Percentiles rank a stretch among this genome's conserved stretches.
phyloP scores from a whole-genome alignment of 176 grass and related monocot genomes.

The Urochloa ruziziensis region DNA sequence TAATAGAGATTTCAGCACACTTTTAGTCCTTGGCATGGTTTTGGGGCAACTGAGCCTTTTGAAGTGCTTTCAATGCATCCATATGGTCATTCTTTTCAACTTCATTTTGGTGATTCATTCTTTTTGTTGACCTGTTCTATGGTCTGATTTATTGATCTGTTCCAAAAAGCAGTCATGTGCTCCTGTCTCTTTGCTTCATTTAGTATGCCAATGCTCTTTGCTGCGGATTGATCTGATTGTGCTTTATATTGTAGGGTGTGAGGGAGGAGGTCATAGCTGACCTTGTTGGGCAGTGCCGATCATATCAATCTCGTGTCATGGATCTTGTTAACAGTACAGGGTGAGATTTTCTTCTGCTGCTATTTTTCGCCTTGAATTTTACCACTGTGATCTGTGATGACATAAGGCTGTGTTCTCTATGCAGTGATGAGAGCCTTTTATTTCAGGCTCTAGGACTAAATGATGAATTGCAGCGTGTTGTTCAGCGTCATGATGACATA shows the following conservation, averaged over 20 bases:
- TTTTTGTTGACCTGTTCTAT: not conserved
- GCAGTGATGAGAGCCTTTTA: constrained; percentile 86
- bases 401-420: constrained; percentile 28
- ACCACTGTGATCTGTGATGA: not conserved
- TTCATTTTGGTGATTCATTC: not conserved
- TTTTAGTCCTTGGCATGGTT: constrained; percentile 3
- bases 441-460: constrained; percentile 84
- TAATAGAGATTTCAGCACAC: not conserved
- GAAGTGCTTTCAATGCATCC: not conserved
- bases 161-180: not conserved
- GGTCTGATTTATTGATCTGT: not conserved
- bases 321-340: constrained; percentile 86
- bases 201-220: not conserved
- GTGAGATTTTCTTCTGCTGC: constrained; percentile 34
- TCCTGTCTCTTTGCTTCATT: constrained; percentile 2
- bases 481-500: constrained; percentile 87
- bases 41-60: not conserved
- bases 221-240: constrained; percentile 24
- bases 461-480: constrained; percentile 84
- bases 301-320: constrained; percentile 77
- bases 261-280: constrained; percentile 91
- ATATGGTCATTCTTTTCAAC: not conserved
- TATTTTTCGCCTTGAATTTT: constrained; percentile 20
- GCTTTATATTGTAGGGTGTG: constrained; percentile 56
- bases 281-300: constrained; percentile 86